These are phyloP conservation scores for Corylus americana DNA, from an alignment of 306 rosid species.

Conservation along the genomic window DNA sequence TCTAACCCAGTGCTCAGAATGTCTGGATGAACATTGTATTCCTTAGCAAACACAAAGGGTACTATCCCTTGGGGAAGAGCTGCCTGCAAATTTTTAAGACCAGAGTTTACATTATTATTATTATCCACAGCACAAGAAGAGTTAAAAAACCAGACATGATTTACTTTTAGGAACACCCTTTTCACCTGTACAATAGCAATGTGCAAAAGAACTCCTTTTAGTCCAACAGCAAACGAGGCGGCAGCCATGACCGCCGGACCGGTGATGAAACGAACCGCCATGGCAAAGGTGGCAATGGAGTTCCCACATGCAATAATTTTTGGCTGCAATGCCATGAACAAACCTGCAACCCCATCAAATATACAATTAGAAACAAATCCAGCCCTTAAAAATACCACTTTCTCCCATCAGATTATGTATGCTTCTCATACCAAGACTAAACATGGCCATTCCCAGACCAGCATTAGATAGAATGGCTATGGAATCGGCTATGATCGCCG, in stretches of 20 bases:
- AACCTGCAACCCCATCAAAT: slow-evolving; percentile 43
- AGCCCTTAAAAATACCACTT: background rate
- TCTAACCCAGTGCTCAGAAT: slow-evolving; percentile 84
- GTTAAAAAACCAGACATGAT: background rate
- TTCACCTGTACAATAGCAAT: slow-evolving; percentile 84
- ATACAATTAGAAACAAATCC: background rate
- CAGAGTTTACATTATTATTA: background rate
- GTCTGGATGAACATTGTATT: slow-evolving; percentile 88
- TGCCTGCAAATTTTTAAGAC: slow-evolving; percentile 44
- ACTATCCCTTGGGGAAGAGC: slow-evolving; percentile 94
- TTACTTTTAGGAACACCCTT: background rate
- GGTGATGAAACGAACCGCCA: slow-evolving; percentile 73
- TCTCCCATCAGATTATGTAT: background rate
- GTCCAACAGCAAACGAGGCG: slow-evolving; percentile 69
- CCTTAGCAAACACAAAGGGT: slow-evolving; percentile 88
- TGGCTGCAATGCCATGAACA: slow-evolving; percentile 92
- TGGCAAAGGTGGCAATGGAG: slow-evolving; percentile 66
- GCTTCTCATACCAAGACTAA: slow-evolving; percentile 65
- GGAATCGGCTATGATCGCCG: slow-evolving; percentile 67
- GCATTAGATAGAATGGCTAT: slow-evolving; percentile 76
- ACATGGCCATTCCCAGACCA: slow-evolving; percentile 97
- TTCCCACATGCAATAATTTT: slow-evolving; percentile 81
- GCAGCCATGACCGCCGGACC: slow-evolving; percentile 87
- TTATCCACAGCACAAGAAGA: background rate
- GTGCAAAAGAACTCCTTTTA: slow-evolving; percentile 68